Evolutionary conservation across 2,329 filamentous ascomycete species (phyloP).

Genomic region (Trichoderma afroharzianum): DNA sequence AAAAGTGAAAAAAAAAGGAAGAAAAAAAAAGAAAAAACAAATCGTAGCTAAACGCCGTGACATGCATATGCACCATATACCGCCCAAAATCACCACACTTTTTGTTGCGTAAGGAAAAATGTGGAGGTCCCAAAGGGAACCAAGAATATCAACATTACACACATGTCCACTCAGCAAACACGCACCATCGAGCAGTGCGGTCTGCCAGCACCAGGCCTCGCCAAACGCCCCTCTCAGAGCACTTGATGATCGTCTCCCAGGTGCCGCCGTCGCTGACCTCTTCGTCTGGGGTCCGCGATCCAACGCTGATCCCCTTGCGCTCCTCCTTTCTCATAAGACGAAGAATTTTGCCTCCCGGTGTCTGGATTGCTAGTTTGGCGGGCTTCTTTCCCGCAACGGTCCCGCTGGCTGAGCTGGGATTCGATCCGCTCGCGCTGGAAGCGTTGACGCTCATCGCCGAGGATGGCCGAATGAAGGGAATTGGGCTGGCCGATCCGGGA

Average conservation of each 20-base stretch:
- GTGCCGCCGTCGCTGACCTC: conserved; percentile 65
- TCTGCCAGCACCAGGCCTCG: conserved; percentile 78
- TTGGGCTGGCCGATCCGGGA: conserved; percentile 50
- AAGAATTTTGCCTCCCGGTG: conserved; percentile 90
- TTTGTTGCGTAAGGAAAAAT: neutral
- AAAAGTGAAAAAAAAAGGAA: neutral
- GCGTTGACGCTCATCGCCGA: conserved; percentile 64
- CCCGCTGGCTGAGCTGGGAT: conserved; percentile 51
- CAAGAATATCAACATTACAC: conserved; percentile 26
- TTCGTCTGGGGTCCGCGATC: conserved; percentile 46
- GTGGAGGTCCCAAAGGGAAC: neutral
- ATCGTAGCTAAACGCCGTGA: conserved; percentile 17
- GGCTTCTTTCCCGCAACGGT: conserved; percentile 69
- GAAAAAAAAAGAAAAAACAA: neutral
- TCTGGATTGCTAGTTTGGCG: conserved; percentile 92
- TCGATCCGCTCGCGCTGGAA: conserved; percentile 55
- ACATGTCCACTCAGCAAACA: conserved; percentile 85
- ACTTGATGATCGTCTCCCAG: conserved; percentile 91
- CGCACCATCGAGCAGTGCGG: conserved; percentile 80
- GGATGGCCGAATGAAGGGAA: conserved; percentile 58
- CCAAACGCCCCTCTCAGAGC: conserved; percentile 77
- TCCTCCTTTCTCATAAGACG: conserved; percentile 80
- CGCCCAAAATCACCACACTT: conserved; percentile 10
- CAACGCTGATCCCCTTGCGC: conserved; percentile 50
- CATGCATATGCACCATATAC: conserved; percentile 20